Evolutionary conservation across 495 filamentous ascomycete genomes (phyloP).

Genomic region (Coniosporium apollinis): DNA sequence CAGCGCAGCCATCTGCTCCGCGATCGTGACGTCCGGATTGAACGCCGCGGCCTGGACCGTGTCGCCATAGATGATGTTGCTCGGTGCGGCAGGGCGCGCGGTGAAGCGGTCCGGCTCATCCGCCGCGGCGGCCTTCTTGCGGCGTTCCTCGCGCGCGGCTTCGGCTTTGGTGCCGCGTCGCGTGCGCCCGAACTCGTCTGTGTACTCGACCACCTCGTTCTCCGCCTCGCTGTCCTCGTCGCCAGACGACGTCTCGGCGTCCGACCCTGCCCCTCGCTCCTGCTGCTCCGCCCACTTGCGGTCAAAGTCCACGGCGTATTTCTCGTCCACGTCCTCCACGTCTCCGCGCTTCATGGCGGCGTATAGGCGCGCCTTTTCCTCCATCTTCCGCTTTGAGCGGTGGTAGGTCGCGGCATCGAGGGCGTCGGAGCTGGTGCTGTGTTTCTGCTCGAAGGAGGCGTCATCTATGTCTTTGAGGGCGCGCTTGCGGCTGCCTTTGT

Average conservation of each 20-base stretch:
- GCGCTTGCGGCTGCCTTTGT: conserved; percentile 52
- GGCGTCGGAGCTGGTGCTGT: conserved; percentile 26
- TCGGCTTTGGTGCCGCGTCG: conserved; percentile 48
- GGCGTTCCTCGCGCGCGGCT: conserved; percentile 37
- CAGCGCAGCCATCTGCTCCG: conserved; percentile 49
- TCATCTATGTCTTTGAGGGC: conserved; percentile 29
- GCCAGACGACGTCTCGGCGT: conserved; percentile 16
- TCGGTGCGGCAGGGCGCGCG: conserved; percentile 45
- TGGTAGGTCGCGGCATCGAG: conserved; percentile 29
- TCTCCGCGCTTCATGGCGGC: conserved; percentile 65
- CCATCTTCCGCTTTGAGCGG: conserved; percentile 62
- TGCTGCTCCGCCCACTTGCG: conserved; percentile 71
- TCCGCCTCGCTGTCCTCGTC: conserved; percentile 30
- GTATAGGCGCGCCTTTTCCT: conserved; percentile 75
- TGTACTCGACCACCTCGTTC: conserved; percentile 57
- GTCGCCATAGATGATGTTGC: conserved; percentile 65
- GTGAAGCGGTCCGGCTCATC: conserved; percentile 29
- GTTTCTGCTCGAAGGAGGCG: conserved; percentile 18
- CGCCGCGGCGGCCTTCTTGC: conserved; percentile 27
- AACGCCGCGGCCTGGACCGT: conserved; percentile 71
- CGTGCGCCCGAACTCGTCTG: conserved; percentile 78
- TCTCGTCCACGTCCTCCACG: conserved; percentile 35
- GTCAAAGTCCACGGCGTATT: conserved; percentile 78
- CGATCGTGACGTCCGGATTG: conserved; percentile 42
- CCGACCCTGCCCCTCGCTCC: conserved; percentile 19